Evolutionary conservation across 306 rosid genomes (phyloP), one percentile per base, ranked within the genome.

Genomic region (Quercus engelmannii): DNA sequence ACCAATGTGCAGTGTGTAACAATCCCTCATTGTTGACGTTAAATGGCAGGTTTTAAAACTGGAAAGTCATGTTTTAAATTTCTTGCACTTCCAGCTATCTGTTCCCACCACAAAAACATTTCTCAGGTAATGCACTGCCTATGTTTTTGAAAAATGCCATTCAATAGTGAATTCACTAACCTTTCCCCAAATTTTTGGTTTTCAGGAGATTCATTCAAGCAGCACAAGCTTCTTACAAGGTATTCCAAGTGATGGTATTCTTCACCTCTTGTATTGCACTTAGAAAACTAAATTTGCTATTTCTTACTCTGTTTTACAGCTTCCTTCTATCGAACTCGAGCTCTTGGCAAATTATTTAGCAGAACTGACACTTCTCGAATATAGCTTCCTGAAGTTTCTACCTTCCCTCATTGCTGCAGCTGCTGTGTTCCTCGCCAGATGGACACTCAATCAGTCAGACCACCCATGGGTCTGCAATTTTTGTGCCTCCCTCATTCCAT

Each of bases 361-460:
- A 25, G 97, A 94, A 83, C 88, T 94, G 85, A 86, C 94, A 74
- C 93, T 94, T 55, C 87, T 84, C 23, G 93, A 92, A 70, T 89
- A 92, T 85, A 81, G 86, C 82, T 92, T 91, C 86, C 80, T 94
- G 61, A 88, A 85, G 74, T 92, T 89, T 85, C 88, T 91, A 76
- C 97, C 98, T 71, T 94, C 97, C 74, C 86, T 84, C 28, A 74
- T 91, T 59, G 98, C 98, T 71, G 97, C 97, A 69, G 91, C 98
- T 46, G 94, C 91, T 63, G 92, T 94, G 18, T 92, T 92, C 87
- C 96, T 94, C 35, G 97, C 98, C 38, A 94, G 87, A 89, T 94
- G 98, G 98, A 91, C 92, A 18, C 91, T 92, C 71, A 73, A 85
- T 81, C 90, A 87, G 35, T 82, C 87, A 70, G 91, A 89, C 71